Percentiles rank a stretch among this genome's conserved stretches.
Evolutionary conservation across 306 rosid species (phyloP).

Genomic region (Dryas octopetala): DNA sequence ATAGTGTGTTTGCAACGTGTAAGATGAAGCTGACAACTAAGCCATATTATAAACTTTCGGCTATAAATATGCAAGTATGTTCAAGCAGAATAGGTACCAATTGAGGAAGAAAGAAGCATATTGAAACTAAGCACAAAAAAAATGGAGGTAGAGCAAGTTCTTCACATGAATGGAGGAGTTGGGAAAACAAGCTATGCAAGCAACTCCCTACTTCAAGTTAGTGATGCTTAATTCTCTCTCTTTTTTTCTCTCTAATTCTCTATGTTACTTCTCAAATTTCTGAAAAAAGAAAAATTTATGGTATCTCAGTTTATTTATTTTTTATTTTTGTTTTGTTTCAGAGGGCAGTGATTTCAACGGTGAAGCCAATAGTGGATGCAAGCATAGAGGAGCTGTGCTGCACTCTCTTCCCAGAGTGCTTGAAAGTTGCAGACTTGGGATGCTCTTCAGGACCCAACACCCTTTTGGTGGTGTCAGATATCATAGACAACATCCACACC

Average conservation of each 20-base stretch:
- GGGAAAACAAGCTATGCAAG: conserved; percentile 19
- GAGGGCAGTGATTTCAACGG: conserved; percentile 8
- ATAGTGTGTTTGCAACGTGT: too few species aligned
- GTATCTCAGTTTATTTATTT: too few species aligned
- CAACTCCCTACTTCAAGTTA: conserved; percentile 21
- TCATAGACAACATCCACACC: conserved; percentile 9
- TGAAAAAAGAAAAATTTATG: too few species aligned
- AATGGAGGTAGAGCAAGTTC: conserved; percentile 16
- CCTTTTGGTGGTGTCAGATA: conserved; percentile 5
- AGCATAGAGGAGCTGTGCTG: conserved; percentile 13
- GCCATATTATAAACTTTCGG: too few species aligned
- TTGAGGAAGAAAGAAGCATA: not conserved
- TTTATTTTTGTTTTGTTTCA: conserved; percentile 15
- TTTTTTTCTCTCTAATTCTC: not conserved
- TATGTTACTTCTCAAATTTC: not conserved
- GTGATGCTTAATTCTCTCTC: not conserved
- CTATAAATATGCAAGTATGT: not conserved
- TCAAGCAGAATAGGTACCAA: not conserved
- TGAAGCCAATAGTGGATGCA: conserved; percentile 24
- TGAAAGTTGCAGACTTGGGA: conserved; percentile 44
- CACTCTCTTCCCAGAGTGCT: conserved; percentile 13
- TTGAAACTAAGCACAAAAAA: not conserved
- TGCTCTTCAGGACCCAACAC: conserved; percentile 42
- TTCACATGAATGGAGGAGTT: conserved; percentile 22
- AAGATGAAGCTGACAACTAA: too few species aligned